Evolutionary conservation across 352 stramenopile species (phyloP).

Genomic region (Pythium sp.): DNA sequence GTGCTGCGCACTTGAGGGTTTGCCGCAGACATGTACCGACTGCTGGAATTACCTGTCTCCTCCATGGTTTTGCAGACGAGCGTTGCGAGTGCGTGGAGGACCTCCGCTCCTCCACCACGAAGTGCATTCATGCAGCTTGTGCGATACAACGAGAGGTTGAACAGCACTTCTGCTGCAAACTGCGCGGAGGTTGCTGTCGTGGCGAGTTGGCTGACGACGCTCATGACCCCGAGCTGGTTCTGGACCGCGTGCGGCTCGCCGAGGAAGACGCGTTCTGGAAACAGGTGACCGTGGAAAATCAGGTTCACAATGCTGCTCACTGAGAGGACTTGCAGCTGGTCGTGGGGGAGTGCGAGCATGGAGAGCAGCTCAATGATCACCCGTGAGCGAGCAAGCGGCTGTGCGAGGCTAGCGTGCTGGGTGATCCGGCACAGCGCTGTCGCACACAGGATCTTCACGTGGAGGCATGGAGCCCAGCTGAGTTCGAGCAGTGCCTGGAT

Average conservation of each 20-base stretch:
- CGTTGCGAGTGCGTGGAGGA: slow-evolving; percentile 43
- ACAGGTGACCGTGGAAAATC: slow-evolving; percentile 55
- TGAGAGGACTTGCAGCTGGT: slow-evolving; percentile 54
- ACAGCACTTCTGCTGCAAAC: slow-evolving; percentile 65
- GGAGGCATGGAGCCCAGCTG: slow-evolving; percentile 58
- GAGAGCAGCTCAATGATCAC: slow-evolving; percentile 67
- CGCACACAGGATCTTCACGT: slow-evolving; percentile 66
- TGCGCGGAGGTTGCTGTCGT: slow-evolving; percentile 29
- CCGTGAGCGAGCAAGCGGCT: slow-evolving; percentile 30
- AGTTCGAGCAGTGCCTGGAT: slow-evolving; percentile 65
- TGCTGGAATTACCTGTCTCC: slow-evolving; percentile 21
- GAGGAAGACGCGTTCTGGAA: slow-evolving; percentile 73
- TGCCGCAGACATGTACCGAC: slow-evolving; percentile 10
- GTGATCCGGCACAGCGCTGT: slow-evolving; percentile 68
- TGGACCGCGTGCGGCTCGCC: slow-evolving; percentile 67
- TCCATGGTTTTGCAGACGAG: slow-evolving; percentile 47
- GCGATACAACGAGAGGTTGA: slow-evolving; percentile 68
- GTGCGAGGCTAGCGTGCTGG: slow-evolving; percentile 29
- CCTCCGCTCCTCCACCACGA: slow-evolving; percentile 57
- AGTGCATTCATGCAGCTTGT: slow-evolving; percentile 48
- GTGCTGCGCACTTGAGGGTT: neutral
- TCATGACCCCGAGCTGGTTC: slow-evolving; percentile 64
- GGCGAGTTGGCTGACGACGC: slow-evolving; percentile 55
- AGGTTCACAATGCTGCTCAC: slow-evolving; percentile 73
- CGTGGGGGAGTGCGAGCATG: slow-evolving; percentile 56